A percentile compares a stretch with the other conserved stretches of the same genome.
Evolutionary conservation across 768 basidiomycete species (phyloP).

Genomic region (Boletellus ananiceps): DNA sequence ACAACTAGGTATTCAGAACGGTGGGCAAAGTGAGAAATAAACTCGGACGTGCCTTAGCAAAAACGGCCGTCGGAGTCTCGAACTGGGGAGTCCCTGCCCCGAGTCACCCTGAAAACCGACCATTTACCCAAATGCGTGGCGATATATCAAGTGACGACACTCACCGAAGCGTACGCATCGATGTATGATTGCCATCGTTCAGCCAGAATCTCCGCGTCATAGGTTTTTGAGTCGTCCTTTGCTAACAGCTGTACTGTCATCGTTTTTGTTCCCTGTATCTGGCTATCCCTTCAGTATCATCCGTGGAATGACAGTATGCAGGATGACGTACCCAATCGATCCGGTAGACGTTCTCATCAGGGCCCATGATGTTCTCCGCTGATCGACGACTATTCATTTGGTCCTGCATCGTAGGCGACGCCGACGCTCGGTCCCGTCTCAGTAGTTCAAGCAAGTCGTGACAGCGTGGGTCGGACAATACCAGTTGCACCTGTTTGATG

Average conservation of each 20-base stretch:
- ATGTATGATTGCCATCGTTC: slow-evolving; percentile 80
- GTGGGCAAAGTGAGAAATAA: not conserved
- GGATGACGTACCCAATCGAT: slow-evolving; percentile 66
- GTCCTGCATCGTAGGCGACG: slow-evolving; percentile 63
- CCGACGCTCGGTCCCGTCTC: slow-evolving; percentile 60
- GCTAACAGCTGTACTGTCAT: slow-evolving; percentile 74
- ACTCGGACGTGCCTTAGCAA: slow-evolving; percentile 50
- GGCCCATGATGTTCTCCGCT: slow-evolving; percentile 65
- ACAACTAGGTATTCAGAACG: not conserved
- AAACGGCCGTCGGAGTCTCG: slow-evolving; percentile 54
- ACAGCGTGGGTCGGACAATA: slow-evolving; percentile 63
- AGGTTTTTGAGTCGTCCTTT: slow-evolving; percentile 71
- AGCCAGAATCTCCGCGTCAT: slow-evolving; percentile 72
- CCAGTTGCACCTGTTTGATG: slow-evolving; percentile 85
- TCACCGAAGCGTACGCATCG: slow-evolving; percentile 67
- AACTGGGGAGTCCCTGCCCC: slow-evolving; percentile 49
- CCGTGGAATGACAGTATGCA: not conserved
- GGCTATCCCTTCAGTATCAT: not conserved
- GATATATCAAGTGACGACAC: slow-evolving; percentile 12
- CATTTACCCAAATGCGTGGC: not conserved
- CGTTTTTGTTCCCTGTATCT: slow-evolving; percentile 64
- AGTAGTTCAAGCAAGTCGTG: slow-evolving; percentile 69
- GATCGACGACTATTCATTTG: slow-evolving; percentile 61
- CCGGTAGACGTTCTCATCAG: slow-evolving; percentile 75
- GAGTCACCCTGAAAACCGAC: slow-evolving; percentile 43